These are phyloP conservation scores for Blastobotrys attinorum DNA, from an alignment of 805 yeast species.

Conservation along the genomic window DNA sequence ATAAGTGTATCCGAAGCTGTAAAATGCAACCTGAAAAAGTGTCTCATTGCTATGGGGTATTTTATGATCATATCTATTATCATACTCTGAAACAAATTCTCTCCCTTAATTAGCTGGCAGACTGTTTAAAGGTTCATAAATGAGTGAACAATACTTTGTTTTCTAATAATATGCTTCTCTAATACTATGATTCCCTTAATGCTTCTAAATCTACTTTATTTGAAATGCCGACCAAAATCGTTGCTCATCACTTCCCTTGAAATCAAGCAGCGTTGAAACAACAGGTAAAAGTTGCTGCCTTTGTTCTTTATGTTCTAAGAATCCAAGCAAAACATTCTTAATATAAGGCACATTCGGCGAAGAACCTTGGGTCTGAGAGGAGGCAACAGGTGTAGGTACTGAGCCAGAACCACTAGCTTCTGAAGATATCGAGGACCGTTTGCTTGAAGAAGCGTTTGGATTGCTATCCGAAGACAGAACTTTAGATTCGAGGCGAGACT, in stretches of 20 bases:
- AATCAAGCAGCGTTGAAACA: conserved; percentile 60
- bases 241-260: conserved; percentile 65
- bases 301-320: conserved; percentile 88
- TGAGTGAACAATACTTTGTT: background rate
- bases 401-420: background rate
- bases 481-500: conserved; percentile 12
- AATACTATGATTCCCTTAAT: background rate
- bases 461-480: conserved; percentile 5
- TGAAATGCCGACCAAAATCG: conserved; percentile 49
- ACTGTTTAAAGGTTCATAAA: no score
- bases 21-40: no score
- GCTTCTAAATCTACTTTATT: conserved; percentile 4
- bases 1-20: no score
- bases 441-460: no score
- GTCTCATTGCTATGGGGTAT: no score
- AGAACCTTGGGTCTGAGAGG: conserved; percentile 10
- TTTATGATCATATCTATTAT: no score
- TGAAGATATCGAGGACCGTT: conserved; percentile 9
- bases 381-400: background rate
- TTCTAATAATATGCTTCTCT: background rate
- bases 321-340: conserved; percentile 86
- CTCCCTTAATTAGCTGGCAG: no score
- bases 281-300: conserved; percentile 81
- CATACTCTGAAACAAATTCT: no score
- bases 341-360: conserved; percentile 61